phyloP scores from a whole-genome alignment of 139 green algal genomes.

The Picochlorum costavermella region DNA sequence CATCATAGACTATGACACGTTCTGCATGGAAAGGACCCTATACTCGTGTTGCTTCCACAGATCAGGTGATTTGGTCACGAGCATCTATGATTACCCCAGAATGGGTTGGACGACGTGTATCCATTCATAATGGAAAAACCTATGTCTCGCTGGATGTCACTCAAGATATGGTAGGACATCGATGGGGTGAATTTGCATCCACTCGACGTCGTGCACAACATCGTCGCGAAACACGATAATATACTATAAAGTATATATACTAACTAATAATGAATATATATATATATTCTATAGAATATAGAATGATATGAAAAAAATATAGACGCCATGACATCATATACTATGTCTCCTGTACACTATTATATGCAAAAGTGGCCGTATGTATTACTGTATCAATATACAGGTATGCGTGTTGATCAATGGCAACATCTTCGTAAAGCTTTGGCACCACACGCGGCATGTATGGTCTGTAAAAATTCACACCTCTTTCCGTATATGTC shows the following conservation, averaged over 20 bases:
- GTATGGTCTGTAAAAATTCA: neutral
- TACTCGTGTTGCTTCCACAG: conserved; percentile 6
- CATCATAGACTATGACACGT: conserved; percentile 1
- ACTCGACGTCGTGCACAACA: conserved; percentile 22
- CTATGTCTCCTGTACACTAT: neutral
- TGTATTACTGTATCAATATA: neutral
- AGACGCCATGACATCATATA: neutral
- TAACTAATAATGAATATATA: no score
- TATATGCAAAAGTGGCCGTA: neutral
- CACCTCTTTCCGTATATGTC: neutral
- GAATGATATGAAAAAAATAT: neutral
- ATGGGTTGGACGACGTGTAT: conserved; percentile 12
- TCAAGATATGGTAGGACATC: conserved; percentile 36
- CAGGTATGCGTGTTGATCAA: neutral
- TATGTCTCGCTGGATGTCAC: conserved; percentile 24
- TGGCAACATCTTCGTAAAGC: neutral
- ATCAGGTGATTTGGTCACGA: conserved; percentile 27
- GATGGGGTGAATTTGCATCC: conserved; percentile 38
- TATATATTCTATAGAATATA: no score
- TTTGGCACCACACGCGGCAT: neutral
- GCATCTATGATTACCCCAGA: conserved; percentile 29
- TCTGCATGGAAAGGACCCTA: conserved; percentile 26
- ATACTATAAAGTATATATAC: neutral
- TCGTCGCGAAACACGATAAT: conserved; percentile 17
- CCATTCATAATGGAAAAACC: conserved; percentile 31